Percentiles rank a stretch among this genome's conserved stretches.
These are phyloP conservation scores for Cercospora sojina DNA, from an alignment of 2,329 filamentous ascomycete genomes.

Conservation along the genomic window DNA sequence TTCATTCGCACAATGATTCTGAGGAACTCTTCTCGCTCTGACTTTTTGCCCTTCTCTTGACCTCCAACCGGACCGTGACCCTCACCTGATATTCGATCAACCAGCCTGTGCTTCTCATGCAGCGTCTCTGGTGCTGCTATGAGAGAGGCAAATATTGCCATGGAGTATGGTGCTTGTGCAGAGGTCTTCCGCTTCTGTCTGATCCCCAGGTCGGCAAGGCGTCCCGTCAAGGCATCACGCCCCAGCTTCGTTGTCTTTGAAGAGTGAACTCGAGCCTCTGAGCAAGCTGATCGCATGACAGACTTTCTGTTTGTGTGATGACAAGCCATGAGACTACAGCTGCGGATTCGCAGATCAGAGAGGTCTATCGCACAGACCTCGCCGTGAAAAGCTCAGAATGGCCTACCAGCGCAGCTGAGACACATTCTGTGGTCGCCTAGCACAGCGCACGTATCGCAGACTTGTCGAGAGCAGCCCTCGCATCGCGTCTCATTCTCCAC, in stretches of 20 bases:
- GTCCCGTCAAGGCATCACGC: not conserved
- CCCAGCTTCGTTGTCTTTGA: not conserved
- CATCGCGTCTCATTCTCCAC: constrained; percentile 40
- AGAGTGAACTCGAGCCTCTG: not conserved
- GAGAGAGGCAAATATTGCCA: not conserved
- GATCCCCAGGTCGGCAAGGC: not conserved
- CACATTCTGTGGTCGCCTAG: constrained; percentile 41
- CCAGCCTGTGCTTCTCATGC: not conserved
- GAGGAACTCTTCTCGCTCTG: not conserved
- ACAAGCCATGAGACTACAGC: not conserved
- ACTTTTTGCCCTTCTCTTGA: not conserved
- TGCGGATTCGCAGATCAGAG: not conserved
- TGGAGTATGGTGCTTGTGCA: not conserved
- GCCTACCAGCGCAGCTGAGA: constrained; percentile 41
- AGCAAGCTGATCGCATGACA: not conserved
- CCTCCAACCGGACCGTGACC: not conserved
- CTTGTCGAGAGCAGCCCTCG: constrained; percentile 39
- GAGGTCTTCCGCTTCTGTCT: not conserved
- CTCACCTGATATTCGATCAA: not conserved
- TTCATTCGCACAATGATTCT: not conserved
- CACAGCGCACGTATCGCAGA: constrained; percentile 47
- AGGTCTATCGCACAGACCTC: not conserved
- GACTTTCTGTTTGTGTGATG: not conserved
- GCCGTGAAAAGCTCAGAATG: not conserved
- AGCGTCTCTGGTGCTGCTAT: not conserved